Evolutionary conservation across 495 filamentous ascomycete genomes (phyloP), one percentile per base, ranked within the genome.

Genomic region (Delitschia confertaspora): DNA sequence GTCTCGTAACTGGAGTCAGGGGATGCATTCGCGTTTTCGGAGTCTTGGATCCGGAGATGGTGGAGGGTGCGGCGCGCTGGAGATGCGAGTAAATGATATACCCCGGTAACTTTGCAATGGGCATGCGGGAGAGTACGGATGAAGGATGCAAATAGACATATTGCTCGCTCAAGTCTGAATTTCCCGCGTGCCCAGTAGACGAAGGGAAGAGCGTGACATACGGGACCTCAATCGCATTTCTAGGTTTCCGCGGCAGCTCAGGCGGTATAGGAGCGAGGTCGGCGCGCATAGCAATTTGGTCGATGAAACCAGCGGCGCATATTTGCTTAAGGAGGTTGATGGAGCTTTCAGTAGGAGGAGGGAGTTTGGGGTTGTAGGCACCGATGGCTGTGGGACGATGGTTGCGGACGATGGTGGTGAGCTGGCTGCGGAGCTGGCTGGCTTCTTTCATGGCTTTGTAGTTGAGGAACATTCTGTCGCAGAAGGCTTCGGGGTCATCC

Each of bases 221-320:
- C 2, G 89, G 83, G 2, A 95, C 82, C 57, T 95, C 85, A 37
- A 85, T 87, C 0, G 88, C 85, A 33, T 82, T 74, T 33, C 75
- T 80, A 0, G 87, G 84, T 25, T 83, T 85, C 14, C 84, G 71
- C 3, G 69, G 60, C 44, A 76, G 69, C 41, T 82, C 79, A 2
- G 83, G 83, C 1, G 86, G 83, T 13, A 70, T 70, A 3, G 86
- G 83, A 0, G 83, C 69, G 7, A 89, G 69, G 60, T 96, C 88
- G 2, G 87, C 86, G 46, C 91, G 85, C 57, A 96, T 89, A 38
- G 93, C 93, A 36, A 99, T 73, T 45, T 95, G 82, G 66, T 96
- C 93, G 51, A 99, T 80, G 68, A 95, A 99, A 2, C 88, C 93
- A 0, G 88, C 83, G 0, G 88, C 84, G 35, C 85, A 75, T 57